Evolutionary conservation across 2,329 filamentous ascomycete species (phyloP).

Genomic region (Rutstroemia sp.): DNA sequence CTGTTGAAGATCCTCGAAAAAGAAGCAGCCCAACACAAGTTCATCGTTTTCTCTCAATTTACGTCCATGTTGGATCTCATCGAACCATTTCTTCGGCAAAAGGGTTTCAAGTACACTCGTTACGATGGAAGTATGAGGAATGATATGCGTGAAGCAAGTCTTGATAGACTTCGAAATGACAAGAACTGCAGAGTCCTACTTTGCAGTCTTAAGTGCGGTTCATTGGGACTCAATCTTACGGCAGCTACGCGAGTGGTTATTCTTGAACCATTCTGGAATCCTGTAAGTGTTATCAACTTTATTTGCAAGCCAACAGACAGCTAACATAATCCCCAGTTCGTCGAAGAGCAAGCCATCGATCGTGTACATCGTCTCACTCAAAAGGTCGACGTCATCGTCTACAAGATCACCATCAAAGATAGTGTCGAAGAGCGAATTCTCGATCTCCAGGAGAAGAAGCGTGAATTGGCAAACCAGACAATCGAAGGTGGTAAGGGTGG

Average conservation of each 20-base stretch:
- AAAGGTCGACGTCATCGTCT: constrained; percentile 88
- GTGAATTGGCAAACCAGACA: constrained; percentile 81
- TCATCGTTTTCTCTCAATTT: constrained; percentile 98
- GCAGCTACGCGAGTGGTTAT: constrained; percentile 91
- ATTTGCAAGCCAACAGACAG: not conserved
- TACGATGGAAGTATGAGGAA: constrained; percentile 97
- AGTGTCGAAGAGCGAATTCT: constrained; percentile 92
- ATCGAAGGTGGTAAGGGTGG: constrained; percentile 74
- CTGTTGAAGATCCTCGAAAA: constrained; percentile 72
- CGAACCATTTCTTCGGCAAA: constrained; percentile 76
- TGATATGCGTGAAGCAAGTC: constrained; percentile 80
- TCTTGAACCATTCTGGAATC: constrained; percentile 98
- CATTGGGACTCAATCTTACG: constrained; percentile 86
- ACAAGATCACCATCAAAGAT: constrained; percentile 80
- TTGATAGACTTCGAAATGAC: constrained; percentile 69
- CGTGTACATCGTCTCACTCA: constrained; percentile 97
- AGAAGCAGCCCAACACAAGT: constrained; percentile 80
- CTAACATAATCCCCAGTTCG: constrained; percentile 50
- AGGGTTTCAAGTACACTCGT: constrained; percentile 71
- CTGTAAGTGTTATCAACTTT: constrained; percentile 30
- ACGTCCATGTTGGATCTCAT: constrained; percentile 97
- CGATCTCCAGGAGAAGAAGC: constrained; percentile 90
- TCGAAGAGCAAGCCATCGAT: constrained; percentile 98
- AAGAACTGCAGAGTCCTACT: constrained; percentile 72
- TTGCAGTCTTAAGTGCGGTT: constrained; percentile 90